Evolutionary conservation across 139 green algal genomes (phyloP).

Genomic region (Auxenochlorella pyrenoidosa): DNA sequence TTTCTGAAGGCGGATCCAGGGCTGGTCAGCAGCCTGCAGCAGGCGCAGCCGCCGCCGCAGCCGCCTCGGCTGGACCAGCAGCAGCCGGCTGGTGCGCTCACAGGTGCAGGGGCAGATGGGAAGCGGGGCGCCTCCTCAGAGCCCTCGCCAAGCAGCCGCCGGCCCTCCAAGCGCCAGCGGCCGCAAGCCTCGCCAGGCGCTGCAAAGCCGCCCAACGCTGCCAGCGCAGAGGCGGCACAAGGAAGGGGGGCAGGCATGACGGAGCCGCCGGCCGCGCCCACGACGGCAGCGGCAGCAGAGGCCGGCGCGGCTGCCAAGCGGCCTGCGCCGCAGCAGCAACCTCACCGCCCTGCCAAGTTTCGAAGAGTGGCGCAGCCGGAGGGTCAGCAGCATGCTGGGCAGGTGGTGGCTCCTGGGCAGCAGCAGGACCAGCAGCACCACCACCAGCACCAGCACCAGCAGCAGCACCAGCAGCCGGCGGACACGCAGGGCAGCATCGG

Average conservation of each 20-base stretch:
- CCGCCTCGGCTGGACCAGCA: background rate
- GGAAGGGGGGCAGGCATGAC: background rate
- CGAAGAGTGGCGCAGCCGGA: background rate
- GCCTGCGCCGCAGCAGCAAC: background rate
- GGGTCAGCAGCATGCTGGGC: background rate
- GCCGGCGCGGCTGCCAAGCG: background rate
- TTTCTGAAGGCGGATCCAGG: constrained; percentile 10
- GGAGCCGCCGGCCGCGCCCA: background rate
- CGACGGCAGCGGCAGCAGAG: background rate
- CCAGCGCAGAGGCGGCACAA: background rate
- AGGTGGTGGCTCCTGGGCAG: background rate
- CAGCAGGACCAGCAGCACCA: background rate
- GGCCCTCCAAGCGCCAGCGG: constrained; percentile 17
- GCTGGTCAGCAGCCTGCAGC: constrained; percentile 20
- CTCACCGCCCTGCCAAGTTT: constrained; percentile 22
- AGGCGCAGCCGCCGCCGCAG: constrained; percentile 1
- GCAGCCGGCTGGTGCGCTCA: background rate
- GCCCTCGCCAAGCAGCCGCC: background rate
- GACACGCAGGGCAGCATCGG: background rate
- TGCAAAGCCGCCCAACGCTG: too few species aligned
- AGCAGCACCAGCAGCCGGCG: background rate
- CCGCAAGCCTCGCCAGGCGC: background rate
- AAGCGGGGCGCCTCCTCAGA: constrained; percentile 14
- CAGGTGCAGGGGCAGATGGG: background rate
- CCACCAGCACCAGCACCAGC: background rate